These are phyloP conservation scores for Labyrinthula sp. DNA, from an alignment of 352 stramenopile genomes.

Conservation along the genomic window DNA sequence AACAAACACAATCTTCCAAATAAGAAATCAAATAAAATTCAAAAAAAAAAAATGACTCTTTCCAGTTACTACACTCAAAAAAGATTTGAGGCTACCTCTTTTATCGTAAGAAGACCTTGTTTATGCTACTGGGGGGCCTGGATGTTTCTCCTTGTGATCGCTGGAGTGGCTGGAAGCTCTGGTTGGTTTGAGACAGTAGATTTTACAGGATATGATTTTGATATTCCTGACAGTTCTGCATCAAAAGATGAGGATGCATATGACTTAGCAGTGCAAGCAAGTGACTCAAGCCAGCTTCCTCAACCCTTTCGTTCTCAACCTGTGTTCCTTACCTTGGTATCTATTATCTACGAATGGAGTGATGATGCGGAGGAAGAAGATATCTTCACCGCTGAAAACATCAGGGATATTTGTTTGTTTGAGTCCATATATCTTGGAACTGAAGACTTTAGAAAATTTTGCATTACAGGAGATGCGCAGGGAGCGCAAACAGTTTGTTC, in stretches of 20 bases:
- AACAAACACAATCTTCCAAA: too few relatives aligned
- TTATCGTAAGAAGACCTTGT: too few relatives aligned
- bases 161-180: too few relatives aligned
- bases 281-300: neutral
- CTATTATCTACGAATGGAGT: constrained; percentile 15
- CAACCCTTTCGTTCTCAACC: constrained; percentile 4
- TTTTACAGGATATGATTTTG: constrained; percentile 13
- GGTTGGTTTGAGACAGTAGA: constrained; percentile 15
- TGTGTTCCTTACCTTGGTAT: neutral
- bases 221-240: neutral
- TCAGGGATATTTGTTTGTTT: constrained; percentile 15
- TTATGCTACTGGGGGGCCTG: too few relatives aligned
- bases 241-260: constrained; percentile 21
- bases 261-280: constrained; percentile 2
- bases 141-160: too few relatives aligned
- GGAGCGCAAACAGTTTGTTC: constrained; percentile 15
- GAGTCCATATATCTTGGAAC: constrained; percentile 2
- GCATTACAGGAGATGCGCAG: neutral
- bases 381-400: constrained; percentile 9
- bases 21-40: too few relatives aligned
- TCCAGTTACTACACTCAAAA: too few relatives aligned
- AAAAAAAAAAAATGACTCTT: too few relatives aligned
- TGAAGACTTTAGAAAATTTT: constrained; percentile 21
- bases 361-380: constrained; percentile 2
- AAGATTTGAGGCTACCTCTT: too few relatives aligned